Base-by-base conservation (phyloP, 2,329 filamentous ascomycete species). In the Aspergillus ustus region DNA sequence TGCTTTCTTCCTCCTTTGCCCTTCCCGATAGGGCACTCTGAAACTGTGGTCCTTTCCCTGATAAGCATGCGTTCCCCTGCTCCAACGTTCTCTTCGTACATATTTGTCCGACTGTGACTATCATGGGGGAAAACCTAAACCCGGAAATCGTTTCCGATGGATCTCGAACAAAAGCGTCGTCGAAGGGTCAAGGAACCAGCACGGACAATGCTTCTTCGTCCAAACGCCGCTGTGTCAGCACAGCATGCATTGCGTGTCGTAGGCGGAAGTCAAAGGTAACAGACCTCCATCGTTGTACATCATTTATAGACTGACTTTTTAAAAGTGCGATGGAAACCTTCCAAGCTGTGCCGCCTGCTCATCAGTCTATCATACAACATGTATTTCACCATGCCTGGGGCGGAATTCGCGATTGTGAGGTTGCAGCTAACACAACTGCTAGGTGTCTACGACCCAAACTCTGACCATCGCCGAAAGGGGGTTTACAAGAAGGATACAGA, bases 401-500 rank as follows among this genome's bases (percentile, higher is more conserved):
- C 44, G 31, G 31, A 13, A 34, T 22, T 15, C 20, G 20, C 17
- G 34, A 5, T 15, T n/a, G 11, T 43, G 29, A 25, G 22, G 25
- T 13, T 37, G 17, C 37, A 29, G 37, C 60, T 73, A 60, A 70
- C 63, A 29, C 57, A 63, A 25, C 63, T 70, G 25, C 88, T 91
- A 79, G 97, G 95, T 76, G 84, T 97, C 67, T 98, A 98, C 82
- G 94, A 98, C 73, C 94, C 93, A 3, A 96, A 93, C 73, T 97
- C 93, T 61, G 95, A 99, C 76, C 93, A 97, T 76, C 90, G 95
- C 53, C 89, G 95, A 54, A 98, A 98, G 76, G 95, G 95, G 63
- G 95, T 98, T 52, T 98, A 98, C 77, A 93, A 94, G 72, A 93
- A 97, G 78, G 95, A 97, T 76, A 87, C 91, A 25, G 93, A 97